phyloP scores from a whole-genome alignment of 2,329 filamentous ascomycete species.

The Cercospora nicotianae region DNA sequence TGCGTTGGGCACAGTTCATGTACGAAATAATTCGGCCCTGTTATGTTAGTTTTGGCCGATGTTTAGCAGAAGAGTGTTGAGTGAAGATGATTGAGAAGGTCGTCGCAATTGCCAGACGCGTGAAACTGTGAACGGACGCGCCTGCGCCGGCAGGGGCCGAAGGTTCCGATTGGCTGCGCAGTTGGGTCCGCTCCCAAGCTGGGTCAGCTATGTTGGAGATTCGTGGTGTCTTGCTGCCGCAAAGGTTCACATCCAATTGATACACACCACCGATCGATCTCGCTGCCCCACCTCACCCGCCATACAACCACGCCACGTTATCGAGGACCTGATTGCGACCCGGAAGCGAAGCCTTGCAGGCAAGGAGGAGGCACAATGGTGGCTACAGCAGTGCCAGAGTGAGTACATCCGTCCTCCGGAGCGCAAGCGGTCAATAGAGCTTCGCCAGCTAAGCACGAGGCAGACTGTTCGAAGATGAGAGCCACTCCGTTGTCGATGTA shows the following conservation, averaged over 20 bases:
- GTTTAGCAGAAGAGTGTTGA: not conserved
- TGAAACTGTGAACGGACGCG: not conserved
- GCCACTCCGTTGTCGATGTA: slow-evolving; percentile 87
- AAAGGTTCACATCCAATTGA: not conserved
- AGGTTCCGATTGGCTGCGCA: not conserved
- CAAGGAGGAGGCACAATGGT: slow-evolving; percentile 28
- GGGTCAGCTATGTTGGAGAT: slow-evolving; percentile 11
- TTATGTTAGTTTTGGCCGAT: not conserved
- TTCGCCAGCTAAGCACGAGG: slow-evolving; percentile 30
- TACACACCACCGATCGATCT: not conserved
- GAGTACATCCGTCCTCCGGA: slow-evolving; percentile 18
- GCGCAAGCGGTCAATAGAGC: slow-evolving; percentile 6
- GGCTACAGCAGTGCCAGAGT: slow-evolving; percentile 38
- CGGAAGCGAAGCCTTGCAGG: not conserved
- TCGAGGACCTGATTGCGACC: not conserved
- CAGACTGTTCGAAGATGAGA: slow-evolving; percentile 90
- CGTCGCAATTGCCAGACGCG: not conserved
- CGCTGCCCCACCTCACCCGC: not conserved
- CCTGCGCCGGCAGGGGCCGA: not conserved
- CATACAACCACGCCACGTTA: not conserved
- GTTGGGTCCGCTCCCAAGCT: not conserved
- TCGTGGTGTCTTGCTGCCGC: slow-evolving; percentile 14
- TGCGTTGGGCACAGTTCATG: not conserved
- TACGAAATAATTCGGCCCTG: not conserved
- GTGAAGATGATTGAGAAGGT: not conserved